phyloP scores from a whole-genome alignment of 306 rosid species.

The Prunus davidiana region DNA sequence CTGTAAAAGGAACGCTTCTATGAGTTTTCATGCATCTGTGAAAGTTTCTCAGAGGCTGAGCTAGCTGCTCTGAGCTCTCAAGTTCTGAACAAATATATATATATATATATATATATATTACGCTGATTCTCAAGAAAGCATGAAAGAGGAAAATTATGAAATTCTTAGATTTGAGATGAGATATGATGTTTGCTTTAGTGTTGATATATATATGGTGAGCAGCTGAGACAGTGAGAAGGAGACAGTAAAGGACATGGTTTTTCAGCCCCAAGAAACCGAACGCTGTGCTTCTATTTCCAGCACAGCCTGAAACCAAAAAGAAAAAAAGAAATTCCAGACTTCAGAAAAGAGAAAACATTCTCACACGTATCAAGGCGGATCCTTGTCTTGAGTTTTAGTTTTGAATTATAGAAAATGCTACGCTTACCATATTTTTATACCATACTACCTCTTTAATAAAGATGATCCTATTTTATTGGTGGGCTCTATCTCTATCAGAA shows the following conservation, averaged over 20 bases:
- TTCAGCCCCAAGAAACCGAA: constrained; percentile 5
- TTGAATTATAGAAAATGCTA: neutral
- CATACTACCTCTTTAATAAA: accelerated
- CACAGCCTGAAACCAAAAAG: neutral
- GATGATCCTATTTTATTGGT: too few species aligned
- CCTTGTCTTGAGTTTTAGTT: neutral
- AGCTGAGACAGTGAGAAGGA: constrained; percentile 32
- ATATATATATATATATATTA: neutral
- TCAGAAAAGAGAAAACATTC: constrained; percentile 13
- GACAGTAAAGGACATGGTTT: constrained; percentile 1
- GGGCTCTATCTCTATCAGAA: too few species aligned
- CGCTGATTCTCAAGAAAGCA: constrained; percentile 59
- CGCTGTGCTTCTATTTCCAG: constrained; percentile 20
- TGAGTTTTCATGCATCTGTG: constrained; percentile 27
- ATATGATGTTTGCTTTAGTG: neutral
- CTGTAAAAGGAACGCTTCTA: constrained; percentile 46
- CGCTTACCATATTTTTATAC: accelerated
- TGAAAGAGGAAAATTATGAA: constrained; percentile 22
- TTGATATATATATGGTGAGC: neutral
- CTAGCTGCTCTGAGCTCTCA: neutral
- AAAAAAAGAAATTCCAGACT: neutral
- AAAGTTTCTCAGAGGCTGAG: neutral
- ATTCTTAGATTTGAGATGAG: constrained; percentile 7
- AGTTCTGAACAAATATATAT: neutral
- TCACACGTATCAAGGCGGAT: constrained; percentile 13